Evolutionary conservation across 345 rosid species (phyloP).

Genomic region (Syzygium aromaticum): DNA sequence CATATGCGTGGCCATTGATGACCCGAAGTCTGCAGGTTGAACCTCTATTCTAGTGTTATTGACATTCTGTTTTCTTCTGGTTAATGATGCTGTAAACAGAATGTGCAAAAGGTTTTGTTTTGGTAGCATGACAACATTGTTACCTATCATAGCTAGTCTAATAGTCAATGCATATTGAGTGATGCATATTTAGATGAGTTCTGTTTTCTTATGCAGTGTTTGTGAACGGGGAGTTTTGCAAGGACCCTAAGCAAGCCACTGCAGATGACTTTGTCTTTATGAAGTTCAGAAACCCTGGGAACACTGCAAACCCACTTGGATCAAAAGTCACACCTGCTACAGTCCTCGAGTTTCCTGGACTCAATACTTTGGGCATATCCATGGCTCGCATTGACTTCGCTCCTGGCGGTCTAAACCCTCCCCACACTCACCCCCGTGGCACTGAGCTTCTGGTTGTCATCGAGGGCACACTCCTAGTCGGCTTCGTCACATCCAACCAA

Average conservation of each 20-base stretch:
- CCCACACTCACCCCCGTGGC: conserved; percentile 35
- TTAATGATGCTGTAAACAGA: background rate
- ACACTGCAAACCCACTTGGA: conserved; percentile 12
- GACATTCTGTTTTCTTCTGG: background rate
- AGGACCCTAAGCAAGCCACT: conserved; percentile 15
- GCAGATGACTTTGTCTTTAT: conserved; percentile 16
- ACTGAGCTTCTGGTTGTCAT: conserved; percentile 23
- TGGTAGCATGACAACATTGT: background rate
- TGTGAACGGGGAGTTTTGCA: conserved; percentile 32
- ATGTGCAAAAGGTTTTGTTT: background rate
- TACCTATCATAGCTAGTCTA: background rate
- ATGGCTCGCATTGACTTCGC: conserved; percentile 17
- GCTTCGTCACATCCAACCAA: conserved; percentile 26
- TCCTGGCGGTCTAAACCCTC: conserved; percentile 27
- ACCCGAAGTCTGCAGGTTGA: background rate
- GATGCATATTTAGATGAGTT: background rate
- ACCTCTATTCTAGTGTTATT: background rate
- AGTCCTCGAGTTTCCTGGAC: conserved; percentile 9
- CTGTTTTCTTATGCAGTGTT: conserved; percentile 11
- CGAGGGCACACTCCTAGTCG: conserved; percentile 19
- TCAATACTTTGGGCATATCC: conserved; percentile 21
- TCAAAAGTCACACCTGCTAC: conserved; percentile 6
- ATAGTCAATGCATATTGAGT: background rate
- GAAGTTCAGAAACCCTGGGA: conserved; percentile 8
- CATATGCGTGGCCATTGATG: conserved; percentile 14